Percentiles rank a stretch among this genome's conserved stretches.
Evolutionary conservation across 23 red algal genomes (phyloP).

Genomic region (Chondrus crispus): DNA sequence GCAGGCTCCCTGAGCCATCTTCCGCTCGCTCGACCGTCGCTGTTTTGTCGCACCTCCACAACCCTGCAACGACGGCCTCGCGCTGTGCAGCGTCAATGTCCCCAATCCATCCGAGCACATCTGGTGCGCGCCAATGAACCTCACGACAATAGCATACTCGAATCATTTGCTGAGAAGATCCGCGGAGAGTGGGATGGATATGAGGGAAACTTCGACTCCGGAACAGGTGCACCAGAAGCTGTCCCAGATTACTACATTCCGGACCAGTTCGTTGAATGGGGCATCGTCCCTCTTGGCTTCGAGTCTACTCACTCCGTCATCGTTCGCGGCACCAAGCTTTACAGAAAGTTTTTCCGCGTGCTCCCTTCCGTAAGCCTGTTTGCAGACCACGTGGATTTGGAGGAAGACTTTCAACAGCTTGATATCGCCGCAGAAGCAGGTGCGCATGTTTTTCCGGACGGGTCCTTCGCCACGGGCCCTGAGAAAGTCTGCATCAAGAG

Average conservation of each 20-base stretch:
- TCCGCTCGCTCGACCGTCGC: no score
- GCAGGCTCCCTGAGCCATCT: no score
- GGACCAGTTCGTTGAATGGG: slow-evolving; percentile 71
- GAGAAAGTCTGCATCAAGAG: neutral
- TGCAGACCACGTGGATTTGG: slow-evolving; percentile 58
- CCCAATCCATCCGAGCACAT: no score
- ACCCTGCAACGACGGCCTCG: no score
- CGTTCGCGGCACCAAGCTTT: slow-evolving; percentile 37
- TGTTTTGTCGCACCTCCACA: no score
- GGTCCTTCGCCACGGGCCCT: slow-evolving; percentile 27
- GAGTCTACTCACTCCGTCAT: slow-evolving; percentile 61
- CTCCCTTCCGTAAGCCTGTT: slow-evolving; percentile 50
- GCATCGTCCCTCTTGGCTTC: slow-evolving; percentile 58
- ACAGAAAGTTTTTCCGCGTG: slow-evolving; percentile 59
- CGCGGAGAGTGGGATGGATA: slow-evolving; percentile 78
- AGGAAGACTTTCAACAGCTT: slow-evolving; percentile 33
- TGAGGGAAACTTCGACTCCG: slow-evolving; percentile 49
- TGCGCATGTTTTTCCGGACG: slow-evolving; percentile 12
- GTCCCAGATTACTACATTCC: slow-evolving; percentile 64
- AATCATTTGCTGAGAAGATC: slow-evolving; percentile 38
- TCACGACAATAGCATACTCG: neutral
- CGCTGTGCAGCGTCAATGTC: no score
- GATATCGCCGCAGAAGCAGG: neutral
- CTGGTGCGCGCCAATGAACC: no score
- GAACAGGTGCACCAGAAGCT: slow-evolving; percentile 7